A percentile compares a stretch with the other conserved stretches of the same genome.
phyloP scores from a whole-genome alignment of 108 stramenopile species.

The Cyclotella atomus region DNA sequence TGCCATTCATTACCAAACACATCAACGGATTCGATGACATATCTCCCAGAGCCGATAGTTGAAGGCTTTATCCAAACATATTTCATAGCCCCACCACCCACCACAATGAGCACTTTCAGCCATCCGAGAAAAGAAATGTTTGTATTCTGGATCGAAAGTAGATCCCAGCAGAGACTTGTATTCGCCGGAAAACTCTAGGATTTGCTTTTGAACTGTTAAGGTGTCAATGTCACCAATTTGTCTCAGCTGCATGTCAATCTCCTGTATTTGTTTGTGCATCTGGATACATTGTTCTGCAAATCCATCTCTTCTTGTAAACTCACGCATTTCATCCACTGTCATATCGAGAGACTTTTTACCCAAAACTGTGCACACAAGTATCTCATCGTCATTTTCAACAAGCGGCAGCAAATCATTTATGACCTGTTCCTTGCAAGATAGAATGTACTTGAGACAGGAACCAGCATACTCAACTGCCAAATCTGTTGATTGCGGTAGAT shows the following conservation, averaged over 20 bases:
- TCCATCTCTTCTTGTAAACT: neutral
- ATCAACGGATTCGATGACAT: neutral
- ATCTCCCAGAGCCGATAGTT: neutral
- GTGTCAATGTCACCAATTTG: neutral
- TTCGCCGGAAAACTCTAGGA: too few species aligned
- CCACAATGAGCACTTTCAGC: neutral
- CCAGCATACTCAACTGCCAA: neutral
- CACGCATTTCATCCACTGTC: neutral
- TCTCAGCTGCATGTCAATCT: neutral
- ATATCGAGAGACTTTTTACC: neutral
- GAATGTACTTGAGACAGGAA: neutral
- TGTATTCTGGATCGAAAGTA: neutral
- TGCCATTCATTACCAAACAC: conserved; percentile 7
- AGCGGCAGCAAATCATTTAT: neutral
- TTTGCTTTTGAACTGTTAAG: neutral
- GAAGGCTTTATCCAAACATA: neutral
- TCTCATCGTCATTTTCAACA: conserved; percentile 3
- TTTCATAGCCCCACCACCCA: conserved; percentile 1
- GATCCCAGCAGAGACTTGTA: neutral
- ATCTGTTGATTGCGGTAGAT: neutral
- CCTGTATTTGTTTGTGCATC: neutral
- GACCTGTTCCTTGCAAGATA: neutral
- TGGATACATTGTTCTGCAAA: neutral
- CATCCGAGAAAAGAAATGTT: neutral
- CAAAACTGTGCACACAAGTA: neutral